Evolutionary conservation across 2,329 filamentous ascomycete species (phyloP).

Genomic region (Dissoconium aciculare): DNA sequence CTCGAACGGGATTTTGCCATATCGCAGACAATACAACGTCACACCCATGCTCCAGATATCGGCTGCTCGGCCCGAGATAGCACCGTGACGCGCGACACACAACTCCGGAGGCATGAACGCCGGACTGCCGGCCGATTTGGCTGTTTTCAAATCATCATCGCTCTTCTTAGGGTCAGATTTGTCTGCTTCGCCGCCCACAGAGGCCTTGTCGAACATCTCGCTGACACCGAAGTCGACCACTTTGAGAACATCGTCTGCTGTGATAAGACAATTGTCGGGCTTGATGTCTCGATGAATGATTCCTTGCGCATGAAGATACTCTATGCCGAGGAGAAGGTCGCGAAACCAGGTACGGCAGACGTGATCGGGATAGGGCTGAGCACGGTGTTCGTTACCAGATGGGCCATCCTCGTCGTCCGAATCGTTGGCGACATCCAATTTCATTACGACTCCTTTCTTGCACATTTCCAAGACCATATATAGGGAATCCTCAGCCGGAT

Average conservation of each 20-base stretch:
- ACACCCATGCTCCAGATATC: conserved; percentile 99
- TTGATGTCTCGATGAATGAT: conserved; percentile 97
- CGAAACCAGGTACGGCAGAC: conserved; percentile 83
- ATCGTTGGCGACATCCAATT: conserved; percentile 81
- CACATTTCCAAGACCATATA: conserved; percentile 99
- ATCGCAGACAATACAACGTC: conserved; percentile 81
- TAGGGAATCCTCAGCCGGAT: conserved; percentile 84
- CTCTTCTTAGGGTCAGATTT: too few species aligned
- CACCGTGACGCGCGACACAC: conserved; percentile 70
- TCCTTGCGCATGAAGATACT: conserved; percentile 88
- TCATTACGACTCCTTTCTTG: conserved; percentile 95
- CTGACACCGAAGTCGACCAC: conserved; percentile 98
- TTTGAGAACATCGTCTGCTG: conserved; percentile 83
- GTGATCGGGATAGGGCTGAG: conserved; percentile 69
- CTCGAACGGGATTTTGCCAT: conserved; percentile 78
- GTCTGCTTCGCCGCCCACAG: conserved; percentile 30
- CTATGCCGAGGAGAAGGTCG: conserved; percentile 84
- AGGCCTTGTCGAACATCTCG: conserved; percentile 88
- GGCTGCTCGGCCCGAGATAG: conserved; percentile 74
- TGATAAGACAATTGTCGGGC: conserved; percentile 86
- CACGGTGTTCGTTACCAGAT: conserved; percentile 63
- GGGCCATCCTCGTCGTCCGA: too few species aligned
- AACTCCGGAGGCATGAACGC: conserved; percentile 90
- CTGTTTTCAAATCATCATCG: conserved; percentile 62
- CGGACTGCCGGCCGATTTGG: conserved; percentile 85